Evolutionary conservation across 2,329 filamentous ascomycete species (phyloP).

Genomic region (Hymenoscyphus fraxineus): DNA sequence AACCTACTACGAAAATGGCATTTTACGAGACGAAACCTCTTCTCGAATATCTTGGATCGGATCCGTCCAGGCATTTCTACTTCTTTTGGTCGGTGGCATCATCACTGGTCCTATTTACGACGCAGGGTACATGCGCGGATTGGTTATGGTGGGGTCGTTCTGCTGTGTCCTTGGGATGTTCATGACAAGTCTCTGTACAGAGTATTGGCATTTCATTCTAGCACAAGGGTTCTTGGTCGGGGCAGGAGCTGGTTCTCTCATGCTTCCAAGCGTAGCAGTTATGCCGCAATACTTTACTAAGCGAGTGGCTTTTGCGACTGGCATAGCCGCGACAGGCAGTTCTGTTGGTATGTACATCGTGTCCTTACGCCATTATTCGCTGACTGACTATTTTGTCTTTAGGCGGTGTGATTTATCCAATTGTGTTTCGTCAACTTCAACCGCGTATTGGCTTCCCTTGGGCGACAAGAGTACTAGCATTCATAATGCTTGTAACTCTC

Average conservation of each 20-base stretch:
- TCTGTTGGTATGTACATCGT: slow-evolving; percentile 35
- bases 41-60: slow-evolving; percentile 47
- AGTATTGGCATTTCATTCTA: slow-evolving; percentile 52
- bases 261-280: slow-evolving; percentile 58
- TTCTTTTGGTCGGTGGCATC: slow-evolving; percentile 37
- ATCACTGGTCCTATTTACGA: slow-evolving; percentile 27
- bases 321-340: slow-evolving; percentile 36
- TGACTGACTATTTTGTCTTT: slow-evolving; percentile 14
- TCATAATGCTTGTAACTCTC: slow-evolving; percentile 40
- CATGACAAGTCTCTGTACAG: slow-evolving; percentile 36
- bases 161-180: slow-evolving; percentile 43
- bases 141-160: slow-evolving; percentile 26
- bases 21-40: slow-evolving; percentile 35
- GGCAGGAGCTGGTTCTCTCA: slow-evolving; percentile 50
- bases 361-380: not conserved
- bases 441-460: slow-evolving; percentile 41
- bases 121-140: slow-evolving; percentile 21
- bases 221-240: slow-evolving; percentile 51
- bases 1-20: slow-evolving; percentile 39
- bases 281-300: slow-evolving; percentile 48
- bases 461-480: slow-evolving; percentile 44
- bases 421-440: slow-evolving; percentile 40
- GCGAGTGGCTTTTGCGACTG: slow-evolving; percentile 35
- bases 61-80: slow-evolving; percentile 44
- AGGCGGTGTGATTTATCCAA: slow-evolving; percentile 43